A percentile compares a stretch with the other conserved stretches of the same genome.
These are phyloP conservation scores for Avena atlantica DNA, from an alignment of 176 grass and related monocot species.

Conservation along the genomic window DNA sequence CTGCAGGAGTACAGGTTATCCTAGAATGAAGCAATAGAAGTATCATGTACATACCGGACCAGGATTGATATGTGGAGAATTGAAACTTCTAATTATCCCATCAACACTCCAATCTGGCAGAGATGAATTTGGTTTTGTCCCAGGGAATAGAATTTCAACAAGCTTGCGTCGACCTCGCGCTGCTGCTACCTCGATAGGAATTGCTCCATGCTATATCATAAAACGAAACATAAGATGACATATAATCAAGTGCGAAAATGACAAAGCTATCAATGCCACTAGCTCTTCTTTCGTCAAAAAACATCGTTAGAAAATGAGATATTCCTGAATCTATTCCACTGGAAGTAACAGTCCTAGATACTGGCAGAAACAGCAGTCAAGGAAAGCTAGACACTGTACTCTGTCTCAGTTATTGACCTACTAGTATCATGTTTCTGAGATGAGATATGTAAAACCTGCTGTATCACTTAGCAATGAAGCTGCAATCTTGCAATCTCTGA, in stretches of 20 bases:
- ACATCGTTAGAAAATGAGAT: not conserved
- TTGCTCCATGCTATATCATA: conserved; percentile 21
- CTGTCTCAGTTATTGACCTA: not conserved
- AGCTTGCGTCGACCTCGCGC: not conserved
- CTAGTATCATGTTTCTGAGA: not conserved
- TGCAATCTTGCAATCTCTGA: no score
- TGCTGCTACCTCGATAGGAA: conserved; percentile 47
- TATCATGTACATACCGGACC: conserved; percentile 4
- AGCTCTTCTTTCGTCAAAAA: not conserved
- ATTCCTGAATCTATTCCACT: not conserved
- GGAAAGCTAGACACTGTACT: not conserved
- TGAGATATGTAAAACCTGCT: not conserved
- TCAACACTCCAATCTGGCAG: conserved; percentile 27
- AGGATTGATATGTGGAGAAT: not conserved
- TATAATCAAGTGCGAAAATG: not conserved
- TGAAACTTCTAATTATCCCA: conserved; percentile 34
- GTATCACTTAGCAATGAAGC: not conserved
- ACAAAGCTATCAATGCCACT: not conserved
- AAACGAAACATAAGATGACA: not conserved
- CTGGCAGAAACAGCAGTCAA: not conserved
- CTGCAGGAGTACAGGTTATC: not conserved
- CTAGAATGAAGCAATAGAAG: conserved; percentile 3
- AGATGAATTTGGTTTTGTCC: conserved; percentile 33
- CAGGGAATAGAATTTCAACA: conserved; percentile 48
- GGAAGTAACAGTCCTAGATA: not conserved